Conservation (phyloP, 2,329 filamentous ascomycete species). For the Fusarium sacchari region DNA sequence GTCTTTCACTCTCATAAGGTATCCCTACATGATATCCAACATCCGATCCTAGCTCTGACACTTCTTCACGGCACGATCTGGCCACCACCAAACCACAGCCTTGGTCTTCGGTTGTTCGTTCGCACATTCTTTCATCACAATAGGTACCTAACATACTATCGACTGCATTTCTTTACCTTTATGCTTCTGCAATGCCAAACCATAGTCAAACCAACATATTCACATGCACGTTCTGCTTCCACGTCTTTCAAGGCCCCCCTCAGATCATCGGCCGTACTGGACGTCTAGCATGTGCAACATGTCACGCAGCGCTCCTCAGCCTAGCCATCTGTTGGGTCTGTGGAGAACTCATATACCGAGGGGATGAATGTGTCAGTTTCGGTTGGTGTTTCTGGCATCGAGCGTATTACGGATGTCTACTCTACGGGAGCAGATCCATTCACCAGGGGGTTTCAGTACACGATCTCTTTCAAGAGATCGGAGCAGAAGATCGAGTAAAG, state of each 20-base stretch:
- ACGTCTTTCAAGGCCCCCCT: constrained; percentile 49
- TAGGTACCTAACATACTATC: background rate
- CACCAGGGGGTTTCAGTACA: constrained; percentile 48
- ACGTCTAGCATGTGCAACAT: constrained; percentile 60
- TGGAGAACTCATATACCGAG: constrained; percentile 63
- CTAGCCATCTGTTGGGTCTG: constrained; percentile 68
- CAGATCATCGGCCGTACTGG: constrained; percentile 57
- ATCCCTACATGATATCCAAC: background rate
- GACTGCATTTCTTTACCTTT: background rate
- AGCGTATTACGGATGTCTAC: constrained; percentile 65
- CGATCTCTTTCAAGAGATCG: constrained; percentile 47
- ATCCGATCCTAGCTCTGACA: background rate
- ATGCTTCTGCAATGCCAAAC: constrained; percentile 17
- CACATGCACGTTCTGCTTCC: constrained; percentile 67
- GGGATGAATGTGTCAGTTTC: constrained; percentile 66
- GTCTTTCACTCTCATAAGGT: background rate
- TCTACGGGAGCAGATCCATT: constrained; percentile 57
- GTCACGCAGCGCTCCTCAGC: constrained; percentile 60
- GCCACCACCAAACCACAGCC: background rate
- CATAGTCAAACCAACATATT: constrained; percentile 48
- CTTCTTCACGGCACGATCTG: no score
- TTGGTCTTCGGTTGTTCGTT: background rate
- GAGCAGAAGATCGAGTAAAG: background rate
- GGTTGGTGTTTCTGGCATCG: constrained; percentile 71
- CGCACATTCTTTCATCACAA: constrained; percentile 8